Evolutionary conservation across 257 asterid genomes (phyloP), one percentile per base, ranked within the genome.

Genomic region (Lavandula angustifolia): DNA sequence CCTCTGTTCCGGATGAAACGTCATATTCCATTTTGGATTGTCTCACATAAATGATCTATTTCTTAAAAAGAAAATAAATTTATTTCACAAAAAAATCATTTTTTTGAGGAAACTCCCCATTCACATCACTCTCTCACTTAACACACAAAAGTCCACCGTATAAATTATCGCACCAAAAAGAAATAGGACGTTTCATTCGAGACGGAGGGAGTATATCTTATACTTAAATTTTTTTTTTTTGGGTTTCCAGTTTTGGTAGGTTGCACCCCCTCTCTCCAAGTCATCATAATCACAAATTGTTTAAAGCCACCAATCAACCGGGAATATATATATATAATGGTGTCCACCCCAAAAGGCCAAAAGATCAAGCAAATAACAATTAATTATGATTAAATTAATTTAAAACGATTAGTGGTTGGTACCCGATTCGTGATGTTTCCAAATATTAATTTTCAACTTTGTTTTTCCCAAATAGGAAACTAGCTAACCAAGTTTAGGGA

Each of bases 391-490:
- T 69, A 59, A 68, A 64, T 59, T 69, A 69, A 48, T 65, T 6
- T 33, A 47, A 66, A 73, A 72, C 8, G 12, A 68, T 64, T 68
- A 68, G 53, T 76, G 67, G 67, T 71, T 61, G 63, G 29, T 35
- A 63, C 61, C 41, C 34, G 14, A 60, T 65, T 65, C 65, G 34
- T 33, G 5, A 32, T 64, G 47, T 34, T 74, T 60, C 67, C 44
- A 9, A 1, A 40, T 54, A 54, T 11, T 48, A 33, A 0, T 3
- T 37, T 37, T 49, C 49, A 3, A 66, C 60, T 47, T 33, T 69
- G 44, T 74, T 47, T 10, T 65, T 73, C 80, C 73, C 56, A 73
- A 70, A 66, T 75, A 71, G 85, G 81, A 73, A 77, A 80, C 81
- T 57, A 43, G 62, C 53, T 58, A 66, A 66, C 11, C 64, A 74